Evolutionary conservation across 805 yeast species (phyloP).

Genomic region (Clavispora carvajalis): DNA sequence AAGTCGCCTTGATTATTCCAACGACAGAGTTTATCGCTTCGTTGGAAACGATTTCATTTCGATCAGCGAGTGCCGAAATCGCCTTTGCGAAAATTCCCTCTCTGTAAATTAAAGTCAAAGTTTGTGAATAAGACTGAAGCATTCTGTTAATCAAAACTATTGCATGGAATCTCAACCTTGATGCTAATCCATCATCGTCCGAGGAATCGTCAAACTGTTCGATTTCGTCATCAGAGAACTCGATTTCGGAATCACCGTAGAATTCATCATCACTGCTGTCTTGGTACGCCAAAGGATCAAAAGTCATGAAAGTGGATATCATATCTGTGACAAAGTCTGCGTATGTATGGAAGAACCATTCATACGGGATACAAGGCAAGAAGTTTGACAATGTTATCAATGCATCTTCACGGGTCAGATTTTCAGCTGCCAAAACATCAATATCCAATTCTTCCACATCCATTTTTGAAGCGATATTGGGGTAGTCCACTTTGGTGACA

Average conservation of each 20-base stretch:
- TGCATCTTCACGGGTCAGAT: constrained; percentile 49
- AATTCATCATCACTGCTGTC: constrained; percentile 21
- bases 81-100: constrained; percentile 24
- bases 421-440: constrained; percentile 37
- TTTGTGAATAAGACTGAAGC: constrained; percentile 31
- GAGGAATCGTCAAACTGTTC: constrained; percentile 35
- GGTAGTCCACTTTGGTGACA: constrained; percentile 4
- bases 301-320: constrained; percentile 21
- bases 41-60: constrained; percentile 45
- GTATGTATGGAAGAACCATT: constrained; percentile 7
- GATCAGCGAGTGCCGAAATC: constrained; percentile 34
- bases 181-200: constrained; percentile 41
- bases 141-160: constrained; percentile 37
- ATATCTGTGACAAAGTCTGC: constrained; percentile 12
- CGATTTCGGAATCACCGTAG: constrained; percentile 25
- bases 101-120: constrained; percentile 30
- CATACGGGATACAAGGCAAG: constrained; percentile 15
- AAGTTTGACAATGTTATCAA: constrained; percentile 38
- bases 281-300: constrained; percentile 31
- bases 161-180: constrained; percentile 59
- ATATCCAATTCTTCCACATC: constrained; percentile 37
- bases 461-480: neutral
- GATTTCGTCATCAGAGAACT: constrained; percentile 27
- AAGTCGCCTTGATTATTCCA: constrained; percentile 19
- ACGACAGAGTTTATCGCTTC: constrained; percentile 31